Conservation (phyloP, 768 basidiomycete genomes). For the Asterophora lycoperdoides region DNA sequence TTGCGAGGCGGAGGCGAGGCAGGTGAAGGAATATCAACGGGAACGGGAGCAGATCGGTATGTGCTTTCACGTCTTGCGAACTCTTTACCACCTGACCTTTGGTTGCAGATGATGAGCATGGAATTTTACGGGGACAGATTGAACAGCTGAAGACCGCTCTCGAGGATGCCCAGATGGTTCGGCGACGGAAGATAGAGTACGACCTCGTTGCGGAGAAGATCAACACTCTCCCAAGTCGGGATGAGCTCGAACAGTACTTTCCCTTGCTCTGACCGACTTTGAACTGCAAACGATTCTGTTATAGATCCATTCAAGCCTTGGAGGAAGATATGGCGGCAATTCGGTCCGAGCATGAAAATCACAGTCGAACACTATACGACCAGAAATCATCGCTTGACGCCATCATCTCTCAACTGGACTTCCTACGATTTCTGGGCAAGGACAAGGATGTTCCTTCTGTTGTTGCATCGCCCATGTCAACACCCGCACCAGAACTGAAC, state of each 20-base stretch:
- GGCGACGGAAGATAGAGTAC: conserved; percentile 81
- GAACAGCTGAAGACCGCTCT: conserved; percentile 71
- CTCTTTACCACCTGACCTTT: conserved; percentile 4
- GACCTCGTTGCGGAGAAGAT: conserved; percentile 81
- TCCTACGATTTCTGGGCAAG: conserved; percentile 65
- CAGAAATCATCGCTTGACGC: conserved; percentile 66
- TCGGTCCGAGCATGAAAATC: conserved; percentile 67
- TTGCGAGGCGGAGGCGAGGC: conserved; percentile 80
- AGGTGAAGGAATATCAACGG: conserved; percentile 79
- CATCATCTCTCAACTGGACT: conserved; percentile 58
- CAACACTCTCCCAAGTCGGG: conserved; percentile 69
- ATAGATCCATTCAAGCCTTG: conserved; percentile 60
- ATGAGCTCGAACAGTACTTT: conserved; percentile 73
- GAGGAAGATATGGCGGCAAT: conserved; percentile 81
- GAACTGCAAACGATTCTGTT: neutral
- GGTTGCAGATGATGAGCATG: conserved; percentile 64
- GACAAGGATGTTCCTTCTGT: conserved; percentile 51
- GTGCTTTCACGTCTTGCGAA: conserved; percentile 20
- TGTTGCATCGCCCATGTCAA: conserved; percentile 40
- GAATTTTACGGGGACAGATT: conserved; percentile 62
- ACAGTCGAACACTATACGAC: conserved; percentile 58
- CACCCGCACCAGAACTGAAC: conserved; percentile 43
- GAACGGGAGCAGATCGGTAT: conserved; percentile 70
- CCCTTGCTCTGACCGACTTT: neutral
- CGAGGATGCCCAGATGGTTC: conserved; percentile 74